phyloP scores from a whole-genome alignment of 2,329 filamentous ascomycete genomes.

The Cordyceps javanica region DNA sequence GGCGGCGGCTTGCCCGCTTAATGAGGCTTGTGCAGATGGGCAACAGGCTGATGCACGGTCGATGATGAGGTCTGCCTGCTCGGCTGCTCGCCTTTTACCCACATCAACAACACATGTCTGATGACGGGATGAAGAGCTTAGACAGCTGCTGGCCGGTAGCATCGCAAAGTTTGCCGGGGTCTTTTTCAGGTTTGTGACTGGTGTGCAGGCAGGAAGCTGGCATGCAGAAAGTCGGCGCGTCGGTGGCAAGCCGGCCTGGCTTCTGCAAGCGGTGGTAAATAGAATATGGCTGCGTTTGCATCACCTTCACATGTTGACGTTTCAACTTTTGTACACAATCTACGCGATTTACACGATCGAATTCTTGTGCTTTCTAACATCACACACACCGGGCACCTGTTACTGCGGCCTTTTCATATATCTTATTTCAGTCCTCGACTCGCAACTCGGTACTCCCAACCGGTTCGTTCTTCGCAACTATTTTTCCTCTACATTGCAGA shows the following conservation, averaged over 20 bases:
- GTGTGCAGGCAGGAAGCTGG: background rate
- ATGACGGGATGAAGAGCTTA: background rate
- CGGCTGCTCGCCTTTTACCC: background rate
- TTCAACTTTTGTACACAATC: background rate
- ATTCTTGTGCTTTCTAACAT: background rate
- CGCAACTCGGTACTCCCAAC: no score
- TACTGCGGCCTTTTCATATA: background rate
- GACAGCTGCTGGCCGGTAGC: background rate
- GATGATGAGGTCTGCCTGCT: background rate
- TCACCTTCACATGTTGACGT: background rate
- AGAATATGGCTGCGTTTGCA: background rate
- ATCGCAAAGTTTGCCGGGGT: background rate
- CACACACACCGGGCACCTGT: background rate
- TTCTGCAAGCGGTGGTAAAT: background rate
- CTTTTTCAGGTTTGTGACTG: background rate
- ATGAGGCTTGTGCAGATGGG: background rate
- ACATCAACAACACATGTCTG: background rate
- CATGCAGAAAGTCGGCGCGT: no score
- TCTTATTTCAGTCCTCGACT: no score
- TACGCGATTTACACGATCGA: background rate
- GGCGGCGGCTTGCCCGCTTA: background rate
- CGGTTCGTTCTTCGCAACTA: no score
- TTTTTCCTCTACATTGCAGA: no score
- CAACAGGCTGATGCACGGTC: no score
- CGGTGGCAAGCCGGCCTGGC: no score